Base-by-base conservation (phyloP, 768 basidiomycete genomes). In the Daedaleopsis sinensis region DNA sequence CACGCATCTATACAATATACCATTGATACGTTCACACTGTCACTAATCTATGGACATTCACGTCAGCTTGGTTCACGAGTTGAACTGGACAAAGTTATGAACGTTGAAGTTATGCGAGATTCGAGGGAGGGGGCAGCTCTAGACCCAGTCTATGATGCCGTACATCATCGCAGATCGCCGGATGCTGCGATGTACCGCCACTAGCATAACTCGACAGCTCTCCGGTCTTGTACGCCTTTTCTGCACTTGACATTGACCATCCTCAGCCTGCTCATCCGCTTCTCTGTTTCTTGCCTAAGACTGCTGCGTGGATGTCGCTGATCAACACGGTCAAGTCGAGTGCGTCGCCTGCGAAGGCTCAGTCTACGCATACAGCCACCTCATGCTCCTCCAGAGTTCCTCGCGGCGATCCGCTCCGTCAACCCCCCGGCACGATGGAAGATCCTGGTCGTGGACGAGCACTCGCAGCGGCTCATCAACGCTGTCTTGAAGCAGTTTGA, bases 391-490 rank as follows among this genome's bases (percentile, higher is more conserved):
- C 8, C 69, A 96, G 94, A 90, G 72, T 94, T 96, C 73, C 82
- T 96, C 63, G 91, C 94, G 52, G 88, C 91, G 18, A 89, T 96
- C 68, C 84, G 91, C 73, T 91, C 92, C 48, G 93, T 94, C 50
- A 86, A 90, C 70, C 93, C 96, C 2, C 87, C 90, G 19, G 86
- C 85, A 59, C 79, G 86, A 82, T 99, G 97, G 97, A 99, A 99
- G 84, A 91, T 97, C 67, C 85, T 98, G 47, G 94, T 99, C 61
- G 91, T 98, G 55, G 97, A 99, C 74, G 93, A 95, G 65, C 85
- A 93, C 76, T 89, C 95, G 24, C 89, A 95, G 75, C 86, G 83
- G 72, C 77, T 98, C 56, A 75, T 99, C 49, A 84, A 88, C 62
- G 85, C 90, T 10, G 93, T 96, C 4, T 82, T 98, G 67, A 94